Evolutionary conservation across 306 rosid species (phyloP), one percentile per base, ranked within the genome.

Genomic region (Pyrus communis): DNA sequence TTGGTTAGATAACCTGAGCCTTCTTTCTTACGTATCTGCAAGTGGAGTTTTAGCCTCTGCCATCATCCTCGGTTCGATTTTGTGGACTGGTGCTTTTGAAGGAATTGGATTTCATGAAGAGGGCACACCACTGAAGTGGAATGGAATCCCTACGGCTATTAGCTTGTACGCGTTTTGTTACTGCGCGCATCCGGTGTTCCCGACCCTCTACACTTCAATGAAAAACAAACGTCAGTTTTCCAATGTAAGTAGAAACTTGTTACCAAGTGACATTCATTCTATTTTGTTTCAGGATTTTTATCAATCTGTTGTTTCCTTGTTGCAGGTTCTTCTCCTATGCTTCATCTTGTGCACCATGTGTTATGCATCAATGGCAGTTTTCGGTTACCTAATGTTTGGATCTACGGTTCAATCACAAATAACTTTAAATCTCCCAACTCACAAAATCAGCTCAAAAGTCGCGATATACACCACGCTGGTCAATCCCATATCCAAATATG

Each of bases 131-230:
- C 2, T 92, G 12, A 81, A 85, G 45, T 90, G 84, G 95, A 79
- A 59, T 51, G 98, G 97, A 0, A 69, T 89, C 60, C 95, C 96
- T 2, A 89, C 89, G 6, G 78, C 97, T 22, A 77, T 90, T 67
- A 90, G 93, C 86, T 87, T 95, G 70, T 92, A 77, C 63, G 91
- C 96, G 21, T 95, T 95, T 40, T 95, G 97, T 73, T 92, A 89
- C 18, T 90, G 97, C 72, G 97, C 97, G 0, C 98, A 95, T 79
- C 96, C 98, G 0, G 92, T 92, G 54, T 95, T 95, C 62, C 98
- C 97, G 12, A 87, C 93, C 12, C 78, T 95, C 46, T 90, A 90
- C 84, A 90, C 86, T 55, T 92, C 98, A 17, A 92, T 89, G 96
- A 82, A 75, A 65, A 82, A 87, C 75, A 92, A 88, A 81, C 88